Evolutionary conservation across 2,329 filamentous ascomycete genomes (phyloP).

Genomic region (Xylaria polymorpha): DNA sequence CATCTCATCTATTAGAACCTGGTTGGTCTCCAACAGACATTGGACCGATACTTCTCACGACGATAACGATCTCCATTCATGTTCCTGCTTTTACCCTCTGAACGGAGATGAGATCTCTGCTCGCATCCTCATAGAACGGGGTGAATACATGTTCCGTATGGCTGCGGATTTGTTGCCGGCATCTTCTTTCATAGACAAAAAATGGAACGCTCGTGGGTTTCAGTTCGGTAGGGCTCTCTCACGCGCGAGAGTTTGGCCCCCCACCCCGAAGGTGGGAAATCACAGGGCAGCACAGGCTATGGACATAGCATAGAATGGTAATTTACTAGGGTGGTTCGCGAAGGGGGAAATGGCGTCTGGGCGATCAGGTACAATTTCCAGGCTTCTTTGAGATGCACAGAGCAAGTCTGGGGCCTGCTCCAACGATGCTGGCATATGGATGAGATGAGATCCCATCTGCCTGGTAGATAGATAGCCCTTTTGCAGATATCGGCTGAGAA

Average conservation of each 20-base stretch:
- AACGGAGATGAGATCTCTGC: slow-evolving; percentile 48
- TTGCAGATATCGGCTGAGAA: slow-evolving; percentile 52
- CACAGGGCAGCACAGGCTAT: slow-evolving; percentile 47
- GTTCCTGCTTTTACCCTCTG: slow-evolving; percentile 51
- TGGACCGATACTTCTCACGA: slow-evolving; percentile 48
- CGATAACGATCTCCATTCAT: slow-evolving; percentile 51
- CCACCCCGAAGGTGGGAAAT: slow-evolving; percentile 44
- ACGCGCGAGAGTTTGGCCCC: slow-evolving; percentile 39
- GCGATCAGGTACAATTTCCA: slow-evolving; percentile 49
- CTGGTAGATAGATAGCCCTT: slow-evolving; percentile 49
- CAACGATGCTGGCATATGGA: slow-evolving; percentile 50
- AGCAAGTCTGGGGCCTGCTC: slow-evolving; percentile 47
- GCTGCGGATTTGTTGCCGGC: slow-evolving; percentile 51
- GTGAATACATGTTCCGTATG: slow-evolving; percentile 48
- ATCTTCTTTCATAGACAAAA: slow-evolving; percentile 69
- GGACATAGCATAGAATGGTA: slow-evolving; percentile 53
- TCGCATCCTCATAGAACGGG: slow-evolving; percentile 51
- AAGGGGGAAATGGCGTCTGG: slow-evolving; percentile 50
- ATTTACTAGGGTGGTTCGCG: slow-evolving; percentile 49
- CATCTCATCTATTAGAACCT: slow-evolving; percentile 48
- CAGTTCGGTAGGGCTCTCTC: slow-evolving; percentile 55
- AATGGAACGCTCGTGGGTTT: slow-evolving; percentile 72
- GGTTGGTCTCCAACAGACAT: slow-evolving; percentile 41
- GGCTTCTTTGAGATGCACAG: slow-evolving; percentile 44
- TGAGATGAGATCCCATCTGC: slow-evolving; percentile 48